Percentiles rank a stretch among this genome's conserved stretches.
Conservation (phyloP, 306 rosid species). For the Comarum palustre region DNA sequence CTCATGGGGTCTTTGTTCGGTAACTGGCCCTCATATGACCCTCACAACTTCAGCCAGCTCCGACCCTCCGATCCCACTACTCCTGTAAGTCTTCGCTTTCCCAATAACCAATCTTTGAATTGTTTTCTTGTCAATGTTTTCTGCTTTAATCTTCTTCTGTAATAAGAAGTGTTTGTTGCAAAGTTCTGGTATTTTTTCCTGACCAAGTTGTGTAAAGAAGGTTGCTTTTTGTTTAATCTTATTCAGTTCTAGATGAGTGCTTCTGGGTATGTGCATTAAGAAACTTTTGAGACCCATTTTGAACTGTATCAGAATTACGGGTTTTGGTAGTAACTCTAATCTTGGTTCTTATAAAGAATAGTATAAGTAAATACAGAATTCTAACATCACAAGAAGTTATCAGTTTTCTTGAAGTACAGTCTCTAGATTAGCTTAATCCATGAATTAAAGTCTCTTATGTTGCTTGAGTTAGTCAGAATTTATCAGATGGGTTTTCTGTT, state of each 20-base stretch:
- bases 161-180: not conserved
- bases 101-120: slow-evolving; percentile 9
- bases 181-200: slow-evolving; percentile 20
- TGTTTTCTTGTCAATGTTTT: slow-evolving; percentile 12
- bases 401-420: not conserved
- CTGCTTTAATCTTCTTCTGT: not conserved
- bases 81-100: slow-evolving; percentile 57
- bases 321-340: not conserved
- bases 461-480: not conserved
- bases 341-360: slow-evolving; percentile 17
- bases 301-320: not conserved
- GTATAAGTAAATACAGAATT: slow-evolving; percentile 3
- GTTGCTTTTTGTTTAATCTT: not conserved
- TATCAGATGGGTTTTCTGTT: not conserved
- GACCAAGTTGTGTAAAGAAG: not conserved
- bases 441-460: not conserved
- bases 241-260: slow-evolving; percentile 2
- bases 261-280: slow-evolving; percentile 12
- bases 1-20: slow-evolving; percentile 78
- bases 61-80: slow-evolving; percentile 82
- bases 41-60: slow-evolving; percentile 92
- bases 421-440: not conserved
- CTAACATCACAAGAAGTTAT: not conserved
- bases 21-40: slow-evolving; percentile 83
- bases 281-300: not conserved